phyloP scores from a whole-genome alignment of 106 monocot species.

The Gastrodia elata region DNA sequence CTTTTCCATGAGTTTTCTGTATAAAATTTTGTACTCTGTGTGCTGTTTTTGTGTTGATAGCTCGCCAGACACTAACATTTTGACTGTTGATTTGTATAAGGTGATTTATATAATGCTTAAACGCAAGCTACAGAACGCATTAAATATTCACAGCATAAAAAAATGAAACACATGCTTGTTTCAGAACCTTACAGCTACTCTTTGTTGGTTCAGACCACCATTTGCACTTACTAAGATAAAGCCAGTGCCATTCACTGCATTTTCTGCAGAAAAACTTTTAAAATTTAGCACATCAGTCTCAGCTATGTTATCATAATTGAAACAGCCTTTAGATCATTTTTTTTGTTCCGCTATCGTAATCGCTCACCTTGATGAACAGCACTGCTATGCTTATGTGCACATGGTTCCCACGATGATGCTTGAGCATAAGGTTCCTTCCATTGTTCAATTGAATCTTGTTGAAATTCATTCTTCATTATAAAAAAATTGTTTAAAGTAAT shows the following conservation, averaged over 20 bases:
- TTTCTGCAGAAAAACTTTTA: constrained; percentile 24
- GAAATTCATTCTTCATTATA: constrained; percentile 25
- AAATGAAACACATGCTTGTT: background rate
- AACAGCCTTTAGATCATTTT: background rate
- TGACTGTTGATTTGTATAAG: background rate
- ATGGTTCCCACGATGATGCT: constrained; percentile 52
- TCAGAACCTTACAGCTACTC: constrained; percentile 69
- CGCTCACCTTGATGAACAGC: constrained; percentile 31
- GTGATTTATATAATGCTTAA: background rate
- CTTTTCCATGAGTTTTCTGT: no score
- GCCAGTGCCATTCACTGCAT: constrained; percentile 28
- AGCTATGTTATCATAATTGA: background rate
- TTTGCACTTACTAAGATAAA: constrained; percentile 77
- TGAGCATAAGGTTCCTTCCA: constrained; percentile 45
- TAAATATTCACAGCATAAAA: background rate
- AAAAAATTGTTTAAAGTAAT: constrained; percentile 1
- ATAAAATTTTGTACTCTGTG: no score
- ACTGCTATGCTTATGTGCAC: constrained; percentile 33
- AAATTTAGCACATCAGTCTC: background rate
- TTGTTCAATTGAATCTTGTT: constrained; percentile 16
- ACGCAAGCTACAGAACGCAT: background rate
- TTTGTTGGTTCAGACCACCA: constrained; percentile 89
- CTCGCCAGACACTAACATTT: background rate
- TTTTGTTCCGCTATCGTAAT: background rate
- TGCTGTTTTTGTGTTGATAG: no score